A percentile compares a stretch with the other conserved stretches of the same genome.
Evolutionary conservation across 176 grass and related monocot genomes (phyloP).

Genomic region (Cocos nucifera): DNA sequence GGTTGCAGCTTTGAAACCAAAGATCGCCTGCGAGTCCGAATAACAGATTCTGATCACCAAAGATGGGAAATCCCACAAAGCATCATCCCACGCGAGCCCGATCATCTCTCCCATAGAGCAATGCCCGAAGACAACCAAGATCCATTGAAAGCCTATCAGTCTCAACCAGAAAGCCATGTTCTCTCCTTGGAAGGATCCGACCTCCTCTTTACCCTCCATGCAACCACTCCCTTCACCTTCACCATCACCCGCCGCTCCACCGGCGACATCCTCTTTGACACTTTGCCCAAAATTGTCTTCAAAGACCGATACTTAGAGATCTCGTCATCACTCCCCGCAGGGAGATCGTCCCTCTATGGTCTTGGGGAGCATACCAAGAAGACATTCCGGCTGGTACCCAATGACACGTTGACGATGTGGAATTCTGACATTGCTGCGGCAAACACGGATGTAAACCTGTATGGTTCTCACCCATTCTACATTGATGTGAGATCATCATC

Average conservation of each 20-base stretch:
- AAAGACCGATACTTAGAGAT: slow-evolving; percentile 73
- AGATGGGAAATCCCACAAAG: slow-evolving; percentile 78
- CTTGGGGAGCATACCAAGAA: slow-evolving; percentile 84
- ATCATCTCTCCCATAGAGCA: neutral
- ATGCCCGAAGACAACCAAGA: neutral
- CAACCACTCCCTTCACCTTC: slow-evolving; percentile 43
- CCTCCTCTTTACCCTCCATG: slow-evolving; percentile 38
- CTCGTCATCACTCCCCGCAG: slow-evolving; percentile 36
- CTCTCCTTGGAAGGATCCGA: slow-evolving; percentile 40
- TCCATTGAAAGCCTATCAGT: neutral
- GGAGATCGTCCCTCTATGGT: slow-evolving; percentile 50
- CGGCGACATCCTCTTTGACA: slow-evolving; percentile 46
- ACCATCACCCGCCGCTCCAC: slow-evolving; percentile 44
- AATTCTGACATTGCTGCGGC: slow-evolving; percentile 38
- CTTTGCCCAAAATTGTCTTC: slow-evolving; percentile 34
- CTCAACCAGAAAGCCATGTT: slow-evolving; percentile 13
- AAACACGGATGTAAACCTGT: slow-evolving; percentile 50
- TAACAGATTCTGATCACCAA: slow-evolving; percentile 49
- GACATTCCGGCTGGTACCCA: slow-evolving; percentile 39
- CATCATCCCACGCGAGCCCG: slow-evolving; percentile 40
- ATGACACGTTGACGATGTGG: slow-evolving; percentile 74
- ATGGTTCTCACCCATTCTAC: slow-evolving; percentile 89
- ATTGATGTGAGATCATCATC: slow-evolving; percentile 42
- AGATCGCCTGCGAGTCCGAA: slow-evolving; percentile 60
- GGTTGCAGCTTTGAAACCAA: slow-evolving; percentile 52